These are phyloP conservation scores for Paramarasmius palmivorus DNA, from an alignment of 1,284 basidiomycete genomes.

Conservation along the genomic window DNA sequence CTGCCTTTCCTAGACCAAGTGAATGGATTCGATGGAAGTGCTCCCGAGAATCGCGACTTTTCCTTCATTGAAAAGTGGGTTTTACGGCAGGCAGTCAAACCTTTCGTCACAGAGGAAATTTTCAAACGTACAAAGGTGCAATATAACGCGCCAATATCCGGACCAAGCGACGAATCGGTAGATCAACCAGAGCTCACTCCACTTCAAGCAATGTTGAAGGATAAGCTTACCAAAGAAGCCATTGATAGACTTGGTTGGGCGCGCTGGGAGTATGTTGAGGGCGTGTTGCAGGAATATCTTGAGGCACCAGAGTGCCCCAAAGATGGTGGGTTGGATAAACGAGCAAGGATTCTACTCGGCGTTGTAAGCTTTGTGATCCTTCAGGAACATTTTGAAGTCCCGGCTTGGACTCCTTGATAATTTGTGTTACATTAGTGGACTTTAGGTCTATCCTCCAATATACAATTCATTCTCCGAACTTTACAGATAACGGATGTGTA, in stretches of 20 bases:
- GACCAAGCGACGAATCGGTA: background rate
- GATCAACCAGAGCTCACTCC: background rate
- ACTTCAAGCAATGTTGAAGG: slow-evolving; percentile 2
- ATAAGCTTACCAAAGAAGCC: background rate
- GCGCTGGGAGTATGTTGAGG: slow-evolving; percentile 3
- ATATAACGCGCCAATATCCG: slow-evolving; percentile 17
- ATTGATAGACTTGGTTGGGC: slow-evolving; percentile 5
- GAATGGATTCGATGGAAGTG: background rate
- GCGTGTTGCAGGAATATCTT: slow-evolving; percentile 1
- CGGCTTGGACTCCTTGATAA: no score
- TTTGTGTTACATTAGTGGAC: no score
- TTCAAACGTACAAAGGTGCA: slow-evolving; percentile 16
- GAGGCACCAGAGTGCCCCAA: background rate
- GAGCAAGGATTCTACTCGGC: slow-evolving; percentile 6
- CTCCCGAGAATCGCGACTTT: slow-evolving; percentile 11
- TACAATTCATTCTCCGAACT: no score
- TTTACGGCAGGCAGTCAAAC: slow-evolving; percentile 19
- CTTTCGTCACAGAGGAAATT: slow-evolving; percentile 21
- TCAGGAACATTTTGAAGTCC: slow-evolving; percentile 5
- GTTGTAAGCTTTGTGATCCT: slow-evolving; percentile 9
- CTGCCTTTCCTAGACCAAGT: slow-evolving; percentile 6
- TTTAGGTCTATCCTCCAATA: no score
- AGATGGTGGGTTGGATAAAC: slow-evolving; percentile 9
- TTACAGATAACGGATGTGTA: no score
- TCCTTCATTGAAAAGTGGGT: slow-evolving; percentile 21